Evolutionary conservation across 1,284 basidiomycete genomes (phyloP).

Genomic region (Marasmius oreades): DNA sequence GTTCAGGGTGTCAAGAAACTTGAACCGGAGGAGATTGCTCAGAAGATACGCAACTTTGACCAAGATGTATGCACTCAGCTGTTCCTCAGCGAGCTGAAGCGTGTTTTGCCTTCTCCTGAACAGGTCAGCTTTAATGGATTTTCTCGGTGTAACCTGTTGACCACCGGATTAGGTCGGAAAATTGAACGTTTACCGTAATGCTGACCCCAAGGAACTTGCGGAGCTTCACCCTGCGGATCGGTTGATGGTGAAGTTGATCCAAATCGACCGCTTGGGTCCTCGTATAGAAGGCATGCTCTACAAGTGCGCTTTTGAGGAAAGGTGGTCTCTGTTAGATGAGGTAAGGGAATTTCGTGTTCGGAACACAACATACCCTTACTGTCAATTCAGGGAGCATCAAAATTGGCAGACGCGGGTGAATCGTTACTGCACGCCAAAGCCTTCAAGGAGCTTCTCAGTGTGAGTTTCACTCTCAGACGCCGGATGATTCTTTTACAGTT

Average conservation of each 20-base stretch:
- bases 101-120: slow-evolving; percentile 85
- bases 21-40: slow-evolving; percentile 80
- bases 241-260: slow-evolving; percentile 95
- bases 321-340: slow-evolving; percentile 70
- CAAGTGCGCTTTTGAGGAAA: slow-evolving; percentile 82
- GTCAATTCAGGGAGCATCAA: slow-evolving; percentile 62
- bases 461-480: slow-evolving; percentile 31
- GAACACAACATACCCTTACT: background rate
- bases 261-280: slow-evolving; percentile 89
- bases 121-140: slow-evolving; percentile 48
- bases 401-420: slow-evolving; percentile 77
- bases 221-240: slow-evolving; percentile 92
- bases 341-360: slow-evolving; percentile 31
- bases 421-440: slow-evolving; percentile 73
- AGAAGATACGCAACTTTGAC: slow-evolving; percentile 83
- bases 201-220: slow-evolving; percentile 84
- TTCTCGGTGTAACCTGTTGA: slow-evolving; percentile 7
- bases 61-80: slow-evolving; percentile 80
- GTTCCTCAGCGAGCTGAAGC: slow-evolving; percentile 85
- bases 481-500: slow-evolving; percentile 12
- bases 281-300: slow-evolving; percentile 96
- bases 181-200: slow-evolving; percentile 86
- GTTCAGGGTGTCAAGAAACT: slow-evolving; percentile 83
- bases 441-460: slow-evolving; percentile 86
- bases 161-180: slow-evolving; percentile 68